phyloP scores from a whole-genome alignment of 306 rosid species.

The Canavalia gladiata region DNA sequence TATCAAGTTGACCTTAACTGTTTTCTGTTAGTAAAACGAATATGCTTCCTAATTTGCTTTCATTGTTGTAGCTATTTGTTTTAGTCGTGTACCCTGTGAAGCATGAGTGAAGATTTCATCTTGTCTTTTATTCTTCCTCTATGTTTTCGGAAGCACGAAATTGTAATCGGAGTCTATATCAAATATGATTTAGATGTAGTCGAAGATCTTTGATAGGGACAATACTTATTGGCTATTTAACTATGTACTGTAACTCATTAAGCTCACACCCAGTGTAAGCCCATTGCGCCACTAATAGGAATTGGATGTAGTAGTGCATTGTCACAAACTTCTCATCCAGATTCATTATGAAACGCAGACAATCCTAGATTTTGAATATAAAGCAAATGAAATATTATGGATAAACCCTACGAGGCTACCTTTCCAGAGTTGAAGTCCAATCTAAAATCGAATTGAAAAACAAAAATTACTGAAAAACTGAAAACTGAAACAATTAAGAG shows the following conservation, averaged over 20 bases:
- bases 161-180: background rate
- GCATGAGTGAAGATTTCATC: background rate
- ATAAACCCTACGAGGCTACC: background rate
- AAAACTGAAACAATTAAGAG: too few relatives aligned
- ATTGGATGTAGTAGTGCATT: background rate
- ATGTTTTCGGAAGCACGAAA: slow-evolving; percentile 18
- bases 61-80: background rate
- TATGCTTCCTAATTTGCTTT: slow-evolving; percentile 11
- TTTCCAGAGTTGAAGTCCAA: too few relatives aligned
- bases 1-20: slow-evolving; percentile 11
- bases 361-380: background rate
- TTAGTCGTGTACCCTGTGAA: slow-evolving; percentile 1
- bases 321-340: background rate
- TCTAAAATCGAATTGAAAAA: too few relatives aligned
- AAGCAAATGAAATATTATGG: background rate
- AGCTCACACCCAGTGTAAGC: background rate
- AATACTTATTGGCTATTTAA: background rate
- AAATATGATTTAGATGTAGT: background rate
- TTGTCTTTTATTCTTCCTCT: background rate
- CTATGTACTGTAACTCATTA: background rate
- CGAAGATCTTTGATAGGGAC: background rate
- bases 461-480: too few relatives aligned
- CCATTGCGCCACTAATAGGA: background rate
- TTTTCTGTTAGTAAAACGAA: background rate
- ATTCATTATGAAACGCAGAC: background rate